These are phyloP conservation scores for Cryptosporidium meleagridis DNA, from an alignment of 169 alveolate species.

Conservation along the genomic window DNA sequence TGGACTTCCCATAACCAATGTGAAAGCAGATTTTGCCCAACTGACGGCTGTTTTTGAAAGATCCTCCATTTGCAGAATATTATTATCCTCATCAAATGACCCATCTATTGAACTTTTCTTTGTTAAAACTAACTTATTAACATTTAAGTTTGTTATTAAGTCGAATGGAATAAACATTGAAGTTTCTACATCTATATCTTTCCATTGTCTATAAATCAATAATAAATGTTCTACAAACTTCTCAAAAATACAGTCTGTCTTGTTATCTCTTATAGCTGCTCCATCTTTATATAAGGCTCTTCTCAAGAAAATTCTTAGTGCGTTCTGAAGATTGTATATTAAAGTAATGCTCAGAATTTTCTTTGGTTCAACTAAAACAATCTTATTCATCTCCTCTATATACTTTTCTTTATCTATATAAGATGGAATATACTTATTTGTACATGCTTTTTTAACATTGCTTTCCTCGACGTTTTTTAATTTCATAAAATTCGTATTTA, in stretches of 20 bases:
- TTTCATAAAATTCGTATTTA: neutral
- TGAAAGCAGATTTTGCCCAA: conserved; percentile 65
- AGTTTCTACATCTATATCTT: conserved; percentile 18
- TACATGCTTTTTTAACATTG: neutral
- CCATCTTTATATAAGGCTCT: conserved; percentile 7
- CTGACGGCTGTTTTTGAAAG: conserved; percentile 38
- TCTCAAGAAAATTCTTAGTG: conserved; percentile 9
- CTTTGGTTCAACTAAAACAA: conserved; percentile 10
- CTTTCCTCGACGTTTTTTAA: neutral
- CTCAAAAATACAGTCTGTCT: conserved; percentile 35
- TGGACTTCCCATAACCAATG: conserved; percentile 8
- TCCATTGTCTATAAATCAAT: conserved; percentile 41
- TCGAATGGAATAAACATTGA: conserved; percentile 5
- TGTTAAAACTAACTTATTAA: neutral
- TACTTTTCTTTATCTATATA: conserved; percentile 1
- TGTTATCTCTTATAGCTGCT: conserved; percentile 18
- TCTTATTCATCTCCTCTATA: neutral
- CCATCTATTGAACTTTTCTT: conserved; percentile 13
- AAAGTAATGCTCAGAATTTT: conserved; percentile 39
- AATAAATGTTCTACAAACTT: conserved; percentile 45
- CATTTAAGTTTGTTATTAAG: conserved; percentile 18
- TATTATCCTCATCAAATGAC: conserved; percentile 1
- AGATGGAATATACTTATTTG: conserved; percentile 11
- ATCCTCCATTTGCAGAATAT: neutral
- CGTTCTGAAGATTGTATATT: neutral